Evolutionary conservation across 163 green algal genomes (phyloP).

Genomic region (Chlorella variabilis): DNA sequence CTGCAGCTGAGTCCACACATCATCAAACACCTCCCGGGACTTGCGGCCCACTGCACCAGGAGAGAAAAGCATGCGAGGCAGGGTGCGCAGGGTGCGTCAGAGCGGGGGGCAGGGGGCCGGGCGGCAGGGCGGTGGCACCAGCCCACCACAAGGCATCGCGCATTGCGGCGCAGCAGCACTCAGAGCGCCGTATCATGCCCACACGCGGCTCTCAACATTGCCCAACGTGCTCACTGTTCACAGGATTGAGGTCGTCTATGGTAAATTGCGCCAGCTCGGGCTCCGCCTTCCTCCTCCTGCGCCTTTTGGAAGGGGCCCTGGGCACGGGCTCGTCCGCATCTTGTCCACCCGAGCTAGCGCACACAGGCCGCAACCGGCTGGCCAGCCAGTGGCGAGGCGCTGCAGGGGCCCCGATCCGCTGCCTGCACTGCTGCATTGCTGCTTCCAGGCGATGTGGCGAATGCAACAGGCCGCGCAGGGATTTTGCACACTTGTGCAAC

Average conservation of each 20-base stretch:
- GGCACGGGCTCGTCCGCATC: background rate
- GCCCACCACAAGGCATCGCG: background rate
- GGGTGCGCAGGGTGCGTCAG: background rate
- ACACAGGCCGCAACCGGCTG: background rate
- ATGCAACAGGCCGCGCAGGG: too few relatives aligned
- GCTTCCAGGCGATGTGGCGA: too few relatives aligned
- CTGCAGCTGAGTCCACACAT: slow-evolving; percentile 86
- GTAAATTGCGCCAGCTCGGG: background rate
- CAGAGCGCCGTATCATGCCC: background rate
- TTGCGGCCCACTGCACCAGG: slow-evolving; percentile 46
- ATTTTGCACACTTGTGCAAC: too few relatives aligned
- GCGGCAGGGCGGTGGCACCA: background rate
- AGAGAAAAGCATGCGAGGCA: background rate
- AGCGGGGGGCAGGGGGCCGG: too few relatives aligned
- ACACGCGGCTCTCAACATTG: too few relatives aligned
- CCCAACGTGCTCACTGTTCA: slow-evolving; percentile 27
- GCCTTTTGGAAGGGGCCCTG: background rate
- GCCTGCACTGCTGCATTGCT: too few relatives aligned
- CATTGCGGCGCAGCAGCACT: background rate
- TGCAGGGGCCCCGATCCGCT: too few relatives aligned
- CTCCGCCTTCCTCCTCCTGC: background rate
- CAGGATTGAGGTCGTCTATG: slow-evolving; percentile 22
- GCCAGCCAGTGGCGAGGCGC: too few relatives aligned
- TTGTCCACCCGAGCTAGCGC: too few relatives aligned
- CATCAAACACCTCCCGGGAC: slow-evolving; percentile 77